Evolutionary conservation across 495 filamentous ascomycete genomes (phyloP), one percentile per base, ranked within the genome.

Genomic region (Neurospora sp.): DNA sequence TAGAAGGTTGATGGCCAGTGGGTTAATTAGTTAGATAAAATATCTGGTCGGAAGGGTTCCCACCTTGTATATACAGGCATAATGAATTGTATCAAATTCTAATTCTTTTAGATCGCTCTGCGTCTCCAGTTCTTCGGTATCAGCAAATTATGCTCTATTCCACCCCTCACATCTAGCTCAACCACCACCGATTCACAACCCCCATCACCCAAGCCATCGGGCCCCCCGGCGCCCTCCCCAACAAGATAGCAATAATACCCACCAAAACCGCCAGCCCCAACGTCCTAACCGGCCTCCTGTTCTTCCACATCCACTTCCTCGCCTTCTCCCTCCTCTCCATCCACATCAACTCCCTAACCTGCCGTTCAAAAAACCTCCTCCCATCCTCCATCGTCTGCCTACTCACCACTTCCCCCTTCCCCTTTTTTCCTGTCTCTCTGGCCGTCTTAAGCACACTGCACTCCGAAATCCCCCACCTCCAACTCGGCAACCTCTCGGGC

Each of bases 371-470:
- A 69, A 89, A 84, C 10, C 31, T 75, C 39, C 35, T 73, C 3
- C 80, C 81, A 37, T 76, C 69, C 20, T 75, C 72, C 59, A 73
- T 27, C n/a, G 27, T 46, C 42, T 71, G 20, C 2, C n/a, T 5
- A 6, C 10, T 27, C 20, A 5, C 44, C 41, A 44, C 41, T 8
- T 7, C 41, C 41, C 44, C 40, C 38, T 20, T 35, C 20, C 7
- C 3, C 14, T 65, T 18, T 31, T 65, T 18, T 20, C 48, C 74
- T 73, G 81, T 80, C 70, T 86, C 82, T 10, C 88, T 85, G 0
- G 91, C 90, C 0, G 94, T 96, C 78, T 97, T 97, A 41, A 99
- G 86, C 2, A 96, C 93, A 76, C 93, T 97, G 77, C 86, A 86
- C 37, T 78, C 76, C 3, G 93, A 92, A 48, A 99, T 90, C 37